Conservation (phyloP, 1,284 basidiomycete species). For the Leccinum huronense region DNA sequence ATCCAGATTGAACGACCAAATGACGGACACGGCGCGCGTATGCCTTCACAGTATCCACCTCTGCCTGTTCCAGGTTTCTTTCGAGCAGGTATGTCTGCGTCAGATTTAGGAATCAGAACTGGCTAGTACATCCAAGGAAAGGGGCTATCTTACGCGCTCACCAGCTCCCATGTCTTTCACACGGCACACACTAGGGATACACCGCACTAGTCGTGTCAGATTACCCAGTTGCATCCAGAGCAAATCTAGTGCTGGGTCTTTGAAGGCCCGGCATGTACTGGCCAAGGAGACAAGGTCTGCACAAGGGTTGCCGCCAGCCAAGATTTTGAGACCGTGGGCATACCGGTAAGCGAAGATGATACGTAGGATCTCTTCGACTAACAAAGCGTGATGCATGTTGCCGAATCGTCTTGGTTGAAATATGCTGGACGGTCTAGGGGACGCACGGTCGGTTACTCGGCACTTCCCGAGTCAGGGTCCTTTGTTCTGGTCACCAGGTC, state of each 20-base stretch:
- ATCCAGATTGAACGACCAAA: neutral
- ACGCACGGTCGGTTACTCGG: too few species aligned
- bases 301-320: neutral
- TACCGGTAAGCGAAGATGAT: neutral
- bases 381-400: neutral
- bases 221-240: neutral
- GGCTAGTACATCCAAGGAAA: neutral
- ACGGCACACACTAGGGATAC: neutral
- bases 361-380: neutral
- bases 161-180: neutral
- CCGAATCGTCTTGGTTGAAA: too few species aligned
- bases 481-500: too few species aligned
- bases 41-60: neutral
- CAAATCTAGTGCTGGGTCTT: neutral
- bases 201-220: neutral
- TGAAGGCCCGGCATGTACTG: neutral
- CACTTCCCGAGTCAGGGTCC: too few species aligned
- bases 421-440: too few species aligned
- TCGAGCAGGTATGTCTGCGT: neutral
- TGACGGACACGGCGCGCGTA: neutral
- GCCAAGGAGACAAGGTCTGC: neutral
- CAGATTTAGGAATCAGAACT: neutral
- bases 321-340: neutral
- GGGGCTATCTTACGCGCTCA: neutral
- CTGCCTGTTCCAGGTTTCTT: neutral